Evolutionary conservation across 371 early-diverging fungal genomes (phyloP), one percentile per base, ranked within the genome.

Genomic region (Quaeritorhiza haematococci): DNA sequence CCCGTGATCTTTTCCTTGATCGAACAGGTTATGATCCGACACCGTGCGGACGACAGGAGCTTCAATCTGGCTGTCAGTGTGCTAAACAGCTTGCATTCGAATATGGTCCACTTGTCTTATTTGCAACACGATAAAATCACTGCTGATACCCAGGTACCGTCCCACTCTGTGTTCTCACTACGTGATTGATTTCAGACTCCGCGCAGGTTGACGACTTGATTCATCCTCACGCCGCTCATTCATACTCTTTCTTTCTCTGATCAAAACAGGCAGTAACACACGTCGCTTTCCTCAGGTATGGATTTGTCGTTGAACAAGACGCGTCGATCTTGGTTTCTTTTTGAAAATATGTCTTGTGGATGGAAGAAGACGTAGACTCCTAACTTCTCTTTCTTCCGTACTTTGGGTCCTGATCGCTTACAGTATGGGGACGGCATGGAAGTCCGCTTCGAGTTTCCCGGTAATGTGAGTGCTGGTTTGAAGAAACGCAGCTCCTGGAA

Each of bases 121-220:
- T 73, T 86, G 60, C 92, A 94, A 56, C 97, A 97, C 59, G 97
- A 97, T 65, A 76, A 83, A 3, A 92, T 96, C 46, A 97, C 96
- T 1, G 97, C 97, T 0, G 94, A 97, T 63, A 97, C 97, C 1
- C 97, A 97, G n/a, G n/a, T n/a, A n/a, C n/a, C n/a, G n/a, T n/a
- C n/a, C n/a, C n/a, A n/a, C n/a, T n/a, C n/a, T n/a, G n/a, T n/a
- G n/a, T n/a, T n/a, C n/a, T n/a, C n/a, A n/a, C n/a, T n/a, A n/a
- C n/a, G n/a, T n/a, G n/a, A n/a, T n/a, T n/a, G n/a, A n/a, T n/a
- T n/a, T n/a, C n/a, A n/a, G n/a, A n/a, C n/a, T n/a, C n/a, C n/a
- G n/a, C n/a, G n/a, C n/a, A n/a, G n/a, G n/a, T n/a, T n/a, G n/a
- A n/a, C n/a, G n/a, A n/a, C n/a, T n/a, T n/a, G n/a, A n/a, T n/a